Base-by-base conservation (phyloP, 371 early-diverging fungal species). In the Syncephalastrum racemosum region DNA sequence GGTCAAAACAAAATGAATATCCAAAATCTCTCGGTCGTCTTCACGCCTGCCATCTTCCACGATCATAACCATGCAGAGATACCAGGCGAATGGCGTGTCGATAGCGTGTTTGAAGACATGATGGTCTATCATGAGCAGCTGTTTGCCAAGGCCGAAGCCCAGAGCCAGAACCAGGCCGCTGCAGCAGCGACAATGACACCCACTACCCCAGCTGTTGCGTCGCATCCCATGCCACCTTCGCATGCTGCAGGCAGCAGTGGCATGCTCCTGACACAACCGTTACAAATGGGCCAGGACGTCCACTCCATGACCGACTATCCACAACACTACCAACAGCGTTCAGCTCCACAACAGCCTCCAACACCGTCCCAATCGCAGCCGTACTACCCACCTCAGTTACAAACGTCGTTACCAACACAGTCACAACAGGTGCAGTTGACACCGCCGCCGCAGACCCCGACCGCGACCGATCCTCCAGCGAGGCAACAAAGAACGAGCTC, bases 31-130 rank as follows among this genome's bases (percentile, higher is more conserved):
- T 75, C 77, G 7, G 63, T 81, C 50, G 73, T 83, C 15, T 83
- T 81, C 46, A 80, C 84, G 16, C 84, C 84, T 1, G 81, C 80
- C 2, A 71, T 83, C 20, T 83, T 83, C 58, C 84, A 83, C 18
- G 84, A 83, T 27, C 77, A 77, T 22, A 79, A 79, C 59, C 76
- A 77, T 44, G 79, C 76, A 40, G 68, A 73, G 23, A 67, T 62
- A 27, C 59, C 60, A 2, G 70, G 69, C 15, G 77, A 77, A 54
- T 73, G 74, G 71, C 67, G 63, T 20, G 46, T 64, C 13, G 71
- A 71, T 44, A 63, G 54, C 15, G 70, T 77, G 3, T 46, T 77
- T 22, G 68, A 73, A 43, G 77, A 77, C 57, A 53, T 77, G 6
- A 53, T 73, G 22, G 10, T 57, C 4, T 40, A 67, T 23, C 59